Base-by-base conservation (phyloP, 176 grass and related monocot species). In the Oryza glumipatula region DNA sequence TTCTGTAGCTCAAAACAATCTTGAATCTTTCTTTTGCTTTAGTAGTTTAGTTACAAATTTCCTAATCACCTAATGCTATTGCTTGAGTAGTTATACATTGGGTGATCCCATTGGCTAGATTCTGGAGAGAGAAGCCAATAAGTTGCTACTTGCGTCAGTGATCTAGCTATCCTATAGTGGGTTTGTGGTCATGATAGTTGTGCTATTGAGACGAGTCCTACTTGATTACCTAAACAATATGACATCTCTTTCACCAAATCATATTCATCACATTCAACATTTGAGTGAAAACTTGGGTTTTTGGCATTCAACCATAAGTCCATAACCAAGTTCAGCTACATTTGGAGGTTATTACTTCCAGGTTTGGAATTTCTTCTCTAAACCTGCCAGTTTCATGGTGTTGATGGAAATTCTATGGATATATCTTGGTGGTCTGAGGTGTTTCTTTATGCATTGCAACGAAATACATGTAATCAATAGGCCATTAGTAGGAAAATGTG, bases 181-280 rank as follows among this genome's bases (percentile, higher is more conserved):
- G 32, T 76, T 36, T 38, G 16, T 58, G 52, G 36, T 15, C 7
- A 77, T 78, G 35, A 65, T 65, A 78, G 22, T 44, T 65, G 46
- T 47, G 39, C 61, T 30, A 19, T 66, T 0, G 17, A 30, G n/a
- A 14, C 46, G 15, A 45, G 65, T 66, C 39, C 35, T 78, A 26
- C 35, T 43, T 32, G 10, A 67, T 80, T 44, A 35, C 24, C 26
- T 68, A 79, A 79, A 35, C 26, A 35, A 10, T n/a, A 14, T 68
- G 26, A 80, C n/a, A 44, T 80, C 77, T 79, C 23, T 67, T n/a
- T 16, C 16, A 67, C 77, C 74, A 60, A 76, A 23, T n/a, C 63
- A 72, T 22, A 28, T 48, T 10, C 43, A 45, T 5, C 9, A 3
- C 45, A 36, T 14, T 68, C 17, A 68, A 19, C 26, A 68, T 19